Conservation (phyloP, 139 green algal species). For the Coelastrella sp. region DNA sequence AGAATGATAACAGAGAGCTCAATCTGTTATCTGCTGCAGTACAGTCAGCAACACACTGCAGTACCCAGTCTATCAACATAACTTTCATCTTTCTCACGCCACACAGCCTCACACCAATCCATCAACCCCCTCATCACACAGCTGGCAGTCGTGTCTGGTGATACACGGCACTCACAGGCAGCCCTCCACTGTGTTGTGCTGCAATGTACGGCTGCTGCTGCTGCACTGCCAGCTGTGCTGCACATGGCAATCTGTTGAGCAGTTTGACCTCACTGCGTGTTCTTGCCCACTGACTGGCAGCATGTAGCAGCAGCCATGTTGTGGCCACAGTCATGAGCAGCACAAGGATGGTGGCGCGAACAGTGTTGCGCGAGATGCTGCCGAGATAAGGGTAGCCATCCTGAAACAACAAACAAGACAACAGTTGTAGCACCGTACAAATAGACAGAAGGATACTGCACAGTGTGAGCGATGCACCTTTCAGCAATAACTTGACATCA, state of each 20-base stretch:
- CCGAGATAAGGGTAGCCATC: conserved; percentile 6
- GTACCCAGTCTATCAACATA: background rate
- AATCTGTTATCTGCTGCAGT: no score
- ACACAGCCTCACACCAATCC: background rate
- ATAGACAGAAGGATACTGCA: no score
- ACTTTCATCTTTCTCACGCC: background rate
- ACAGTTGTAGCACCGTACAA: no score
- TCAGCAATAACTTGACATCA: no score
- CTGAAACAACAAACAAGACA: background rate
- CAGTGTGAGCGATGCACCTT: background rate
- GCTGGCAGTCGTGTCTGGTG: background rate
- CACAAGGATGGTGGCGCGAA: background rate
- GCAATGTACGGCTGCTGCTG: conserved; percentile 3
- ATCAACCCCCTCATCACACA: background rate
- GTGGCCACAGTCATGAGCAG: conserved; percentile 9
- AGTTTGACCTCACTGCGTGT: conserved; percentile 37
- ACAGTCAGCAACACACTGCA: background rate
- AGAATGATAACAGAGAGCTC: no score
- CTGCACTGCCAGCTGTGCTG: background rate
- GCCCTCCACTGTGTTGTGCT: no score
- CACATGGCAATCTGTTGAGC: conserved; percentile 6
- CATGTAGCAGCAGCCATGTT: conserved; percentile 45
- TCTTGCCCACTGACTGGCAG: conserved; percentile 33
- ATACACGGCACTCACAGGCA: background rate
- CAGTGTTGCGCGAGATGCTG: background rate